Evolutionary conservation across 1,139 yeast genomes (phyloP).

Genomic region (Saccharomyces pastorianus): DNA sequence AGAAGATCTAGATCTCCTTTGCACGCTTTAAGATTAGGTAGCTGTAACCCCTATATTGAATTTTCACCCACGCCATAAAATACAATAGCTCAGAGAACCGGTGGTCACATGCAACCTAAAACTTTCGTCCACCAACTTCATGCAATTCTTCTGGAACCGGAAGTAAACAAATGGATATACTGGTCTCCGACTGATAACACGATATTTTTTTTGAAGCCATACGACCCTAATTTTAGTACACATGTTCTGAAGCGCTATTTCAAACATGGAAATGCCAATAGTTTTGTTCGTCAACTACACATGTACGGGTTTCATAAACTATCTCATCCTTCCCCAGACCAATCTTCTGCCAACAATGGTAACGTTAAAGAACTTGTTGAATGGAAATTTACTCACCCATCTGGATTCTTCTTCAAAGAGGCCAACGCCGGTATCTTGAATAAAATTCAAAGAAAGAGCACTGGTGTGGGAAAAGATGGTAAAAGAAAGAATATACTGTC

Average conservation of each 20-base stretch:
- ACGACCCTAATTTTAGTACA: slow-evolving; percentile 55
- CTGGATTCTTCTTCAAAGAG: slow-evolving; percentile 68
- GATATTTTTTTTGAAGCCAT: slow-evolving; percentile 57
- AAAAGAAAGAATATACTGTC: slow-evolving; percentile 28
- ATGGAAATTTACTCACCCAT: slow-evolving; percentile 88
- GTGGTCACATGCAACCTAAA: slow-evolving; percentile 5
- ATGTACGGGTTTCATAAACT: slow-evolving; percentile 54
- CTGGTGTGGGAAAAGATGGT: slow-evolving; percentile 29
- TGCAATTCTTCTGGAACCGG: slow-evolving; percentile 22
- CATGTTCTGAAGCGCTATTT: slow-evolving; percentile 59
- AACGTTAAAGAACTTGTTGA: slow-evolving; percentile 29
- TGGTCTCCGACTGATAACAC: slow-evolving; percentile 59
- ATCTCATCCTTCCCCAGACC: slow-evolving; percentile 9
- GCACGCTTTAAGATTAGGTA: neutral
- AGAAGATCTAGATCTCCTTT: neutral
- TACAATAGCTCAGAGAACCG: neutral
- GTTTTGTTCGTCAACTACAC: slow-evolving; percentile 69
- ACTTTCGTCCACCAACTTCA: slow-evolving; percentile 30
- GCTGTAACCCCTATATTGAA: neutral
- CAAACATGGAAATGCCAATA: slow-evolving; percentile 74
- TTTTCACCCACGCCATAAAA: neutral
- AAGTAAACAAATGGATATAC: slow-evolving; percentile 47
- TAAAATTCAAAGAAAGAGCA: slow-evolving; percentile 28
- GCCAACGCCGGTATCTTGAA: slow-evolving; percentile 44
- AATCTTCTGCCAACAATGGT: slow-evolving; percentile 10